Conservation (phyloP, 495 filamentous ascomycete genomes). For the Penicillium fimorum region DNA sequence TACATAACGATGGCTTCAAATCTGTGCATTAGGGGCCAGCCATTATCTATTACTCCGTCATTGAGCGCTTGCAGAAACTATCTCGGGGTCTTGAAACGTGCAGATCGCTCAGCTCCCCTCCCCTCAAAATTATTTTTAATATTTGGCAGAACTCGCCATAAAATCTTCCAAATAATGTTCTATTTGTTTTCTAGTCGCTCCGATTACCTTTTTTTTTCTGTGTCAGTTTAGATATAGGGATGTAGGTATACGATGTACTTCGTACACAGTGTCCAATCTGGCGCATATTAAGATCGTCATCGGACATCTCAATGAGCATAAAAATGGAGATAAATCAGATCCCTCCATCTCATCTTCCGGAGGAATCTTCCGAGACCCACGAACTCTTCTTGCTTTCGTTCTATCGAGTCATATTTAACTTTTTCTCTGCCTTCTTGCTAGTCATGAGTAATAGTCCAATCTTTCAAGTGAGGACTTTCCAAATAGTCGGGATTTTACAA, state of each 20-base stretch:
- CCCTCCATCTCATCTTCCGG: slow-evolving; percentile 2
- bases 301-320: slow-evolving; percentile 2
- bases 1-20: neutral
- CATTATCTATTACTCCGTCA: neutral
- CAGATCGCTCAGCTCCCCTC: slow-evolving; percentile 5
- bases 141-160: neutral
- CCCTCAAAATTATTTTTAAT: neutral
- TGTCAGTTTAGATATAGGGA: slow-evolving; percentile 9
- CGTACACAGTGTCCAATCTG: neutral
- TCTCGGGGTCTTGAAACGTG: slow-evolving; percentile 8
- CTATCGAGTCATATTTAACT: neutral
- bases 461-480: neutral
- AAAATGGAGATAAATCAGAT: slow-evolving; percentile 8
- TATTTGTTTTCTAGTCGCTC: neutral
- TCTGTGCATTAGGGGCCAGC: neutral
- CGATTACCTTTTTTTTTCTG: neutral
- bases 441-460: neutral
- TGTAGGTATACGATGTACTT: neutral
- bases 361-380: neutral
- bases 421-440: neutral
- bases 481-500: neutral
- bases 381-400: slow-evolving; percentile 1
- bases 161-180: neutral
- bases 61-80: neutral
- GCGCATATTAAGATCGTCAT: slow-evolving; percentile 3